A percentile compares a stretch with the other conserved stretches of the same genome.
Evolutionary conservation across 345 rosid genomes (phyloP).

Genomic region (Triadica sebifera): DNA sequence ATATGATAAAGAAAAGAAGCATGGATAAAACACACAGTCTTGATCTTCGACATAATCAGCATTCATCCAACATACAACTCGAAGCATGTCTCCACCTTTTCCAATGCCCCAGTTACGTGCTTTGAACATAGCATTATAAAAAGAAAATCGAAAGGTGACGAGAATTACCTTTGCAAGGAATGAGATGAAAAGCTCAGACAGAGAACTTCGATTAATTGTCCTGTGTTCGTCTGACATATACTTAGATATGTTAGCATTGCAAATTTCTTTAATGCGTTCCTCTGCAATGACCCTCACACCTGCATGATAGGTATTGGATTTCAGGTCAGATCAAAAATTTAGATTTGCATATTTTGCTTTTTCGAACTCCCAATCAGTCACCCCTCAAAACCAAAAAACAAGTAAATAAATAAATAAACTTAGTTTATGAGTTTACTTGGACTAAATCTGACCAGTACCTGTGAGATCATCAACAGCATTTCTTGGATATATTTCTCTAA

Average conservation of each 20-base stretch:
- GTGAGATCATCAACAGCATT: conserved; percentile 67
- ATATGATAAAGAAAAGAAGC: neutral
- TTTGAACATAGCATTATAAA: neutral
- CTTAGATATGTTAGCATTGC: conserved; percentile 50
- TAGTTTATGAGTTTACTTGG: neutral
- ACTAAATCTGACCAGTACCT: conserved; percentile 43
- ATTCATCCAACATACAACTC: neutral
- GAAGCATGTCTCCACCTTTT: neutral
- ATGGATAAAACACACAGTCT: neutral
- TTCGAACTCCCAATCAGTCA: neutral
- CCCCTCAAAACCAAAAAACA: neutral
- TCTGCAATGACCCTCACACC: conserved; percentile 71
- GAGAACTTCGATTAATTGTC: conserved; percentile 52
- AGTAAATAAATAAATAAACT: neutral
- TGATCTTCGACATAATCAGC: neutral
- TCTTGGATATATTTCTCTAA: conserved; percentile 62
- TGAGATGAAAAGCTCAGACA: conserved; percentile 71
- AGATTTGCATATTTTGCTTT: neutral
- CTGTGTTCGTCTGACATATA: conserved; percentile 46
- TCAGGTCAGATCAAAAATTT: neutral
- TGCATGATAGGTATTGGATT: conserved; percentile 31
- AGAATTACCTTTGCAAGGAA: conserved; percentile 67
- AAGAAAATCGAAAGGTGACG: neutral
- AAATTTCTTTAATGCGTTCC: conserved; percentile 46
- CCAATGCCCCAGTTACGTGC: neutral